Base-by-base conservation (phyloP, 1,284 basidiomycete genomes). In the Heterobasidion annosum region DNA sequence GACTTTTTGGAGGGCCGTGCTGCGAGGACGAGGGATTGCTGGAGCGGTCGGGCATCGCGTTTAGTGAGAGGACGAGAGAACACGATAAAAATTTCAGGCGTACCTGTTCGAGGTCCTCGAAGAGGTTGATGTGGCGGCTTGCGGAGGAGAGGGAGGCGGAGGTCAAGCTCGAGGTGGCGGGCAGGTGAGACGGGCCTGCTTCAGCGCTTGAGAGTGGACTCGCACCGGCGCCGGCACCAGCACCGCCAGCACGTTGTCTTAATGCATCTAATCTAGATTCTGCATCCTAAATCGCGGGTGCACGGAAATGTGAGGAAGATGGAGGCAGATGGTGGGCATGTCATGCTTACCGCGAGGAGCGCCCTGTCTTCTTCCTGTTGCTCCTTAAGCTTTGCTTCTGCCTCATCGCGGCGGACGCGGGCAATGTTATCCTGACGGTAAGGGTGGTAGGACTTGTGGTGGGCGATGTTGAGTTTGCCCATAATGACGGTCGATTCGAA, bases 371-470 rank as follows among this genome's bases (percentile, higher is more conserved):
- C 85, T 63, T 85, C 81, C 56, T 78, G 74, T 8, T 77, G 80
- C 60, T 88, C 83, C 55, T 84, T 74, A 34, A 70, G 67, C 2
- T 72, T 70, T n/a, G 88, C 89, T 63, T 84, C 85, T 63, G 88
- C 90, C 70, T 93, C 91, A 77, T 93, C 91, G 54, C 67, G 69
- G 7, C 81, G 73, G 0, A 93, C 91, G 19, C 79, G 77, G 58
- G 90, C 89, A 56, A 92, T 88, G 63, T 93, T 93, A 65, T 92
- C 90, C 47, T 82, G 71, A 51, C 89, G 75, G 66, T 93, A 92
- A 0, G 88, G 91, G 62, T 93, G 91, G 65, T 93, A 93, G 2
- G 88, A 91, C 67, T 93, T 93, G 74, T 93, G 91, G 65, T 92
- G 90, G 6, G 90, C 89, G 64, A 91, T 91, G 65, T 89, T 89